phyloP scores from a whole-genome alignment of 176 grass and related monocot species.

The Phoenix roebelenii region DNA sequence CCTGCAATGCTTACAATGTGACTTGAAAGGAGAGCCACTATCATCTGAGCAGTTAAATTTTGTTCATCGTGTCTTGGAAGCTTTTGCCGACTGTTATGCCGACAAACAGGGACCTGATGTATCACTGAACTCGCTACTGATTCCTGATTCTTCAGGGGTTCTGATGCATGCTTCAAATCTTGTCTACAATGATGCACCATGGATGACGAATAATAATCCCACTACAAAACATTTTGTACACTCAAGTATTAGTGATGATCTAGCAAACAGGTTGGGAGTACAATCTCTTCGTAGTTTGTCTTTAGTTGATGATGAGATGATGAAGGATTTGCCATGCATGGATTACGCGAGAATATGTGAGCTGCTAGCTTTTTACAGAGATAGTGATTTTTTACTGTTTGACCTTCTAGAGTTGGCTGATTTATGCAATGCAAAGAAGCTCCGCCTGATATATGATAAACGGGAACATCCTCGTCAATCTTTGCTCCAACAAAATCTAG shows the following conservation, averaged over 20 bases:
- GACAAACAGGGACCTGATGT: slow-evolving; percentile 51
- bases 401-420: slow-evolving; percentile 94
- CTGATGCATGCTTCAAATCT: slow-evolving; percentile 65
- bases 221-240: slow-evolving; percentile 71
- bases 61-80: slow-evolving; percentile 83
- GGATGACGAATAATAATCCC: slow-evolving; percentile 54
- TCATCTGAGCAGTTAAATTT: slow-evolving; percentile 74
- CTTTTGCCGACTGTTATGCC: slow-evolving; percentile 70
- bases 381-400: slow-evolving; percentile 78
- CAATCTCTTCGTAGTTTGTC: slow-evolving; percentile 71
- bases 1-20: slow-evolving; percentile 43
- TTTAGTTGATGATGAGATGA: slow-evolving; percentile 83
- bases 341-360: slow-evolving; percentile 84
- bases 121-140: slow-evolving; percentile 52
- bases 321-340: slow-evolving; percentile 79
- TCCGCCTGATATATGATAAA: slow-evolving; percentile 94
- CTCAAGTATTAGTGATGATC: slow-evolving; percentile 70
- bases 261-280: slow-evolving; percentile 76
- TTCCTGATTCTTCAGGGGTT: slow-evolving; percentile 78
- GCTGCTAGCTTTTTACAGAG: slow-evolving; percentile 78
- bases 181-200: slow-evolving; percentile 92
- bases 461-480: slow-evolving; percentile 84
- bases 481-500: slow-evolving; percentile 85
- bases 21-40: slow-evolving; percentile 69
- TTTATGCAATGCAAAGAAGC: slow-evolving; percentile 82